A percentile compares a stretch with the other conserved stretches of the same genome.
Evolutionary conservation across 1,139 yeast species (phyloP).

Genomic region (Candida tetrigidarum): DNA sequence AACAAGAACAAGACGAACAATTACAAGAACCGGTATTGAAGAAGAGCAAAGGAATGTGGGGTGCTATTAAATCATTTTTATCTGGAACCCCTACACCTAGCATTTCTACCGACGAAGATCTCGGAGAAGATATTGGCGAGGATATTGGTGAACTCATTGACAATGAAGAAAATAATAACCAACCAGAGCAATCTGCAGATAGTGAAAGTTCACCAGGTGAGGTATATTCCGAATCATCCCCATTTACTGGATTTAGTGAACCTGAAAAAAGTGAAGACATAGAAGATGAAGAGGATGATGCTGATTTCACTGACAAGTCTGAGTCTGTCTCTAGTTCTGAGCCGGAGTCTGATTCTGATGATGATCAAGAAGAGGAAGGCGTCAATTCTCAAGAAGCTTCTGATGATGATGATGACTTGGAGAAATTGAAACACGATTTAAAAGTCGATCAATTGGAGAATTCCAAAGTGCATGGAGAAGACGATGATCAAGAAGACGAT

Average conservation of each 20-base stretch:
- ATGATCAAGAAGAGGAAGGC: conserved; percentile 26
- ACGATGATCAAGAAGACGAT: conserved; percentile 27
- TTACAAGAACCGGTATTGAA: conserved; percentile 16
- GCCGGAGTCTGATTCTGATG: conserved; percentile 20
- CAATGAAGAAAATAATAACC: conserved; percentile 5
- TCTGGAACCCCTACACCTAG: conserved; percentile 11
- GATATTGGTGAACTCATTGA: conserved; percentile 1
- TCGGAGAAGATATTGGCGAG: conserved; percentile 15
- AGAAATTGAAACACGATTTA: conserved; percentile 37
- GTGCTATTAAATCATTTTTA: conserved; percentile 9
- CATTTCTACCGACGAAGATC: conserved; percentile 16
- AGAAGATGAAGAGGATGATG: conserved; percentile 19
- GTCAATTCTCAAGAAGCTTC: conserved; percentile 11
- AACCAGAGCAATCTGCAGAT: conserved; percentile 9
- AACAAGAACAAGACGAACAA: conserved; percentile 13
- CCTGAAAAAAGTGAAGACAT: conserved; percentile 28
- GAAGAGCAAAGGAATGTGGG: conserved; percentile 12
- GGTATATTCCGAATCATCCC: conserved; percentile 20
- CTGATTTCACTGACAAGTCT: conserved; percentile 13
- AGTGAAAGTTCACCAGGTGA: conserved; percentile 17
- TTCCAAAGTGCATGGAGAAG: conserved; percentile 25
- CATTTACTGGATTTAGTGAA: conserved; percentile 23
- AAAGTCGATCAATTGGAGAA: conserved; percentile 32
- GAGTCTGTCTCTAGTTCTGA: too few species aligned
- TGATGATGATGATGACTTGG: conserved; percentile 33